Evolutionary conservation across 176 grass and related monocot species (phyloP).

Genomic region (Musa beccarii): DNA sequence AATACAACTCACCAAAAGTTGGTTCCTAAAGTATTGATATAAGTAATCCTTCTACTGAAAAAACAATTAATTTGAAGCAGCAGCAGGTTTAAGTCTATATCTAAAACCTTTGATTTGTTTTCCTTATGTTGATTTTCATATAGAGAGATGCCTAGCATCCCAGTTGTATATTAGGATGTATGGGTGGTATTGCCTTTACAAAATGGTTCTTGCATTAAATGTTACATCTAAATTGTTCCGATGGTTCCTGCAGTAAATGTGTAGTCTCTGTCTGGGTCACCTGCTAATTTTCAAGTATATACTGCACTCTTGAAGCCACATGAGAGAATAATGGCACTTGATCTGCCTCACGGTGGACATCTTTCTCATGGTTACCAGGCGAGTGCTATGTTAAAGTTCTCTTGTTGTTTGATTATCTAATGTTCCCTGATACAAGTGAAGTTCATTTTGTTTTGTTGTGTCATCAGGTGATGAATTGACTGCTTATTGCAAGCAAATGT

Average conservation of each 20-base stretch:
- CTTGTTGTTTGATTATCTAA: not conserved
- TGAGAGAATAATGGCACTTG: conserved; percentile 98
- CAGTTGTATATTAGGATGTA: not conserved
- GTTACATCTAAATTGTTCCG: not conserved
- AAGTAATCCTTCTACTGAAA: not conserved
- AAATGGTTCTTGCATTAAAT: conserved; percentile 5
- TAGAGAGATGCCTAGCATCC: not conserved
- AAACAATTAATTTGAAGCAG: not conserved
- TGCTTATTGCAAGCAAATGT: not conserved
- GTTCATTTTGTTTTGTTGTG: not conserved
- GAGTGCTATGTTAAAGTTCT: conserved; percentile 4
- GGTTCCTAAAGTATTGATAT: too few relatives aligned
- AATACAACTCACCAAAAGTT: not conserved
- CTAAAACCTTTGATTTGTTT: not conserved
- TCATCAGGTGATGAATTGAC: not conserved
- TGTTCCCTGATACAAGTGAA: not conserved
- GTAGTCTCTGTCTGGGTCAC: conserved; percentile 84
- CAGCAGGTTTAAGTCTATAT: conserved; percentile 5
- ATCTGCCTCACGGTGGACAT: conserved; percentile 99
- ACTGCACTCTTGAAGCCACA: conserved; percentile 95
- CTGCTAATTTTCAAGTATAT: conserved; percentile 94
- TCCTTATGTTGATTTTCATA: not conserved
- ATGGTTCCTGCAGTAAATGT: conserved; percentile 65
- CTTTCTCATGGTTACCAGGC: conserved; percentile 99
- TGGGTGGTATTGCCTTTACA: not conserved